Base-by-base conservation (phyloP, 179 eudicot genomes). In the Camellia oleifera region DNA sequence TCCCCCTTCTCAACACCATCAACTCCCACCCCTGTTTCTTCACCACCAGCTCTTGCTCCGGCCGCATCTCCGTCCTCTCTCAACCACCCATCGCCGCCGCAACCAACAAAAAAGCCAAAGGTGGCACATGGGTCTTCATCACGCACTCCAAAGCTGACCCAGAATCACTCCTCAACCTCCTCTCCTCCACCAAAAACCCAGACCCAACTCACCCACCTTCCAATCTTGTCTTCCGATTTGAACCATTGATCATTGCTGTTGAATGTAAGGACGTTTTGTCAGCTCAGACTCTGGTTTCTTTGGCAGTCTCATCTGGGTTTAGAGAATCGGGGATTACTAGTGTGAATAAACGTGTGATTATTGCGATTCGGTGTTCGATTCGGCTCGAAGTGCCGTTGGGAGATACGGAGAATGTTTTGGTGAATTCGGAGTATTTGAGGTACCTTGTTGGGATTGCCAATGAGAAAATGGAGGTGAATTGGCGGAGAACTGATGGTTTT, bases 21-120 rank as follows among this genome's bases (percentile, higher is more conserved):
- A 94, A 96, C 84, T 87, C 88, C 69, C 97, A 96, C 85, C 91
- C 93, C 53, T 87, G 87, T 11, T 92, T 79, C 87, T 96, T 85
- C 96, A 96, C 97, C 78, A 96, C 97, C 83, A 91, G 96, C 81
- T 94, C 99, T n/a, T 96, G 98, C 85, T 96, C 98, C 53, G 99
- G 99, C 79, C 91, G 98, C 17, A 94, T 96, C 86, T 92, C 99
- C 82, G 78, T 96, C 78, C 89, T 96, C 84, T 87, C 97, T 53
- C 97, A 91, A 57, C 88, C 90, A 70, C 15, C 80, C 73, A 15
- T 81, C 68, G 1, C 83, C 76, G 1, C 84, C 78, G 2, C 32
- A 50, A 74, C 86, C 79, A 89, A 90, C 82, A 88, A 86, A 54
- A 84, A 85, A 23, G 85, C 94, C 84, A 87, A 86, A 77, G 96